Evolutionary conservation across 2,329 filamentous ascomycete genomes (phyloP), one percentile per base, ranked within the genome.

Genomic region (Aspergillus fructus): DNA sequence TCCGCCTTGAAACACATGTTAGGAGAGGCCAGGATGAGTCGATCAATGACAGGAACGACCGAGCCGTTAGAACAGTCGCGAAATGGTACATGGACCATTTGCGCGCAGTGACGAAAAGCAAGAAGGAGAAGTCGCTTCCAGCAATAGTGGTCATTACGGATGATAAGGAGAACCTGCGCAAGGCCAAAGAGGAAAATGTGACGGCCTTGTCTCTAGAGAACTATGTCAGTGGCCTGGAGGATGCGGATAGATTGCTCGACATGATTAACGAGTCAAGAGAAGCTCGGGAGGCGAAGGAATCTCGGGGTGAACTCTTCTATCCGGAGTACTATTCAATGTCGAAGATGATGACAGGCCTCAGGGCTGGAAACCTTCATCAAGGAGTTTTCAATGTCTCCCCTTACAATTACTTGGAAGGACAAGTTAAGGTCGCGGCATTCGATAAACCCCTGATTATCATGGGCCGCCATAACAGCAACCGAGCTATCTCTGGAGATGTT

Each of bases 341-440:
- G 5, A 96, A 89, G 74, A 89, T 97, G 85, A 91, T 93, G 84
- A 99, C 94, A 5, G 93, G 93, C 0, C 83, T 97, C 55, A 96
- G 96, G 78, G 87, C 86, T 51, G 92, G 93, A 4, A 86, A 91
- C 53, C 79, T 99, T 66, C 94, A 99, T 72, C 93, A 99, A 76
- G 94, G 94, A 6, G 88, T 90, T 23, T 99, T 97, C 79, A 96
- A 93, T 69, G 91, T 97, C 27, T 97, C 94, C 7, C 91, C 91
- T 1, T 99, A 97, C 81, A 99, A 99, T 78, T 99, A 97, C 67
- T 82, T 99, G 11, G 94, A 99, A 74, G 94, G 91, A 2, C 92
- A 91, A 1, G 89, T 97, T 61, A 89, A 93, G 66, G 92, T 96
- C 0, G 86, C 93, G 1, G 86, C 93, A 4, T 99, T 99, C 68